phyloP scores from a whole-genome alignment of 2,329 filamentous ascomycete genomes.

The Talaromyces sp. region DNA sequence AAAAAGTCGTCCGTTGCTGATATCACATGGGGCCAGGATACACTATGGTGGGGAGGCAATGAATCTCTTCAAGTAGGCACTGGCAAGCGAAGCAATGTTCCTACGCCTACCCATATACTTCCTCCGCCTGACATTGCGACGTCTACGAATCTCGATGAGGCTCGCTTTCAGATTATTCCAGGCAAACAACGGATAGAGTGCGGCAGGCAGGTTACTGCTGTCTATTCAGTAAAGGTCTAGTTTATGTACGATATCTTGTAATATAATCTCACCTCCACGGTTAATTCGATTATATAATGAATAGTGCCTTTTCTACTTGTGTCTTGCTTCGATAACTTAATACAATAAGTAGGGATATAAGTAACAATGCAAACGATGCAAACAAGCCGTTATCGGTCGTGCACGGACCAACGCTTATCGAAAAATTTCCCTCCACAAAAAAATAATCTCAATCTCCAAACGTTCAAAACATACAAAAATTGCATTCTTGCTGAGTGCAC shows the following conservation, averaged over 20 bases:
- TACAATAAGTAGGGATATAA: not conserved
- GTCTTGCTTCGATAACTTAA: not conserved
- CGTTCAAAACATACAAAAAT: not conserved
- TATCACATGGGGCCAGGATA: slow-evolving; percentile 80
- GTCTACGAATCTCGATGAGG: slow-evolving; percentile 62
- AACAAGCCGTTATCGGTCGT: slow-evolving; percentile 27
- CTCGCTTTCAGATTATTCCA: slow-evolving; percentile 78
- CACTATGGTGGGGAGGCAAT: slow-evolving; percentile 92
- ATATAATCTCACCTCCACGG: slow-evolving; percentile 9
- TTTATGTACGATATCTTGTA: not conserved
- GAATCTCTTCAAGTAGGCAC: slow-evolving; percentile 92
- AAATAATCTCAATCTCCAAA: not conserved
- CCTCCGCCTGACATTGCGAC: slow-evolving; percentile 67
- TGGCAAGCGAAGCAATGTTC: slow-evolving; percentile 79
- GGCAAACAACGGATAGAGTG: slow-evolving; percentile 83
- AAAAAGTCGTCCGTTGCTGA: slow-evolving; percentile 60
- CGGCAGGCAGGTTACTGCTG: slow-evolving; percentile 74
- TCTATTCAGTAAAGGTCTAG: slow-evolving; percentile 62
- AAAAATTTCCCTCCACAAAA: slow-evolving; percentile 25
- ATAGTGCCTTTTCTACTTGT: not conserved
- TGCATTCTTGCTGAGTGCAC: not conserved
- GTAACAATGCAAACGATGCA: slow-evolving; percentile 26
- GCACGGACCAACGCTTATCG: slow-evolving; percentile 43
- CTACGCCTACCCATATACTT: slow-evolving; percentile 73
- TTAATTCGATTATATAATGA: not conserved